Evolutionary conservation across 345 rosid genomes (phyloP), one percentile per base, ranked within the genome.

Genomic region (Luvunga scandens): DNA sequence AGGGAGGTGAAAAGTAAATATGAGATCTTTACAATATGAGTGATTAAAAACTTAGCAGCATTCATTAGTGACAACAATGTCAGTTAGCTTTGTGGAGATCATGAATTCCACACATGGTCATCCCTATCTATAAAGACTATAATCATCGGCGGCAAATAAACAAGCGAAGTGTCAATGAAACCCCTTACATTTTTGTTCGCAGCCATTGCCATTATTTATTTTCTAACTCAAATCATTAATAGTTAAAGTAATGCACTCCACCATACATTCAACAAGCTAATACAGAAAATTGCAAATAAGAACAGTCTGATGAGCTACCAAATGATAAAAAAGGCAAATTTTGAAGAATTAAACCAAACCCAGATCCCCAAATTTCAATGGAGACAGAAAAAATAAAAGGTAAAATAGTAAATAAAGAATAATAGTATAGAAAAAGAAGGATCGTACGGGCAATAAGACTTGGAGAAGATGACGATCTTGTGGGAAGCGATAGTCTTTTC

Each of bases 391-490:
- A 13, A 16, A 5, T 22, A 12, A n/a, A 36, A 78, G 71, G 18
- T 12, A 13, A 45, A 45, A 45, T 45, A 13, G 5, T 45, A 45
- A 42, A 45, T 45, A 45, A 45, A 45, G 50, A 45, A 45, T 45
- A 45, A 13, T 45, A 45, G 5, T 45, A 45, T 13, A 60, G 65
- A 24, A n/a, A 25, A 60, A 4, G 30, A 60, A 25, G 56, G 22
- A 16, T 42, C 60, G 18, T 87, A 95, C 97, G 98, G 97, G 97
- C 98, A 95, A 82, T 95, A 95, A 64, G 98, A 93, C 75, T 95
- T 95, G 85, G 98, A 95, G 94, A 95, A 95, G 86, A 95, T 91
- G 88, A 93, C 93, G 88, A 95, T 92, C 87, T 89, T 82, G 87
- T 92, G 95, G 45, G 98, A 84, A 73, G 93, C 81, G 82, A 95